Percentiles rank a stretch among this genome's conserved stretches.
phyloP scores from a whole-genome alignment of 495 filamentous ascomycete genomes.

The Lasiosphaeris hirsuta region DNA sequence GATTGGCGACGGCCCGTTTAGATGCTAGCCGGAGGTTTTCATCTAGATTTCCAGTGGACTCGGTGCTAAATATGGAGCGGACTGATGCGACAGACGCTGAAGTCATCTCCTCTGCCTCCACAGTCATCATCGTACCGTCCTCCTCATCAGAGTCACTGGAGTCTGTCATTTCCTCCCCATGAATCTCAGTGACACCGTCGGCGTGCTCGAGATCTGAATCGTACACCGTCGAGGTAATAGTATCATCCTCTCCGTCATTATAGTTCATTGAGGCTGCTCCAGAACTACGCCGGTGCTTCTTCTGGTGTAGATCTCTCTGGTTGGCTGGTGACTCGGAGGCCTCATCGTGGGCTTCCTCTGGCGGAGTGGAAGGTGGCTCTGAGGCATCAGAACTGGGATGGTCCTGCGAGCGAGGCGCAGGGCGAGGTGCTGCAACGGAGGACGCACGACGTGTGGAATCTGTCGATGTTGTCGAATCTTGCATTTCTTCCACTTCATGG shows the following conservation, averaged over 20 bases:
- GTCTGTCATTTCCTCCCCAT: conserved; percentile 52
- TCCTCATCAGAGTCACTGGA: conserved; percentile 60
- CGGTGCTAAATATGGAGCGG: conserved; percentile 55
- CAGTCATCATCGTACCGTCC: conserved; percentile 71
- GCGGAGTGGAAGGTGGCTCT: conserved; percentile 64
- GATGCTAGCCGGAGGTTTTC: conserved; percentile 73
- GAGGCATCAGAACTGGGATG: conserved; percentile 43
- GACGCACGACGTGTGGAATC: conserved; percentile 71
- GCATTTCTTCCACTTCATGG: conserved; percentile 87
- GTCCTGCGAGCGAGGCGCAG: conserved; percentile 35
- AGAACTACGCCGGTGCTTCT: conserved; percentile 63
- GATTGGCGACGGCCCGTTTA: conserved; percentile 65
- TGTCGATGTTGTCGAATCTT: conserved; percentile 83
- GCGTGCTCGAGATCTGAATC: conserved; percentile 64
- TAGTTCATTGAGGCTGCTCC: conserved; percentile 56
- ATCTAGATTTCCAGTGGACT: conserved; percentile 67
- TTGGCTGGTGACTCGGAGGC: conserved; percentile 63
- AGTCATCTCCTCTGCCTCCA: conserved; percentile 67
- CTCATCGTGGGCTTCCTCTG: conserved; percentile 59
- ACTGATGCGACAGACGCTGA: conserved; percentile 58
- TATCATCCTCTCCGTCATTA: conserved; percentile 62
- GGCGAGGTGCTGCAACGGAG: conserved; percentile 48
- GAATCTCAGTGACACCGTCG: conserved; percentile 54
- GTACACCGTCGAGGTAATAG: conserved; percentile 73
- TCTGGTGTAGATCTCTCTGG: conserved; percentile 65